These are phyloP conservation scores for Salix purpurea DNA, from an alignment of 345 rosid genomes.

Conservation along the genomic window DNA sequence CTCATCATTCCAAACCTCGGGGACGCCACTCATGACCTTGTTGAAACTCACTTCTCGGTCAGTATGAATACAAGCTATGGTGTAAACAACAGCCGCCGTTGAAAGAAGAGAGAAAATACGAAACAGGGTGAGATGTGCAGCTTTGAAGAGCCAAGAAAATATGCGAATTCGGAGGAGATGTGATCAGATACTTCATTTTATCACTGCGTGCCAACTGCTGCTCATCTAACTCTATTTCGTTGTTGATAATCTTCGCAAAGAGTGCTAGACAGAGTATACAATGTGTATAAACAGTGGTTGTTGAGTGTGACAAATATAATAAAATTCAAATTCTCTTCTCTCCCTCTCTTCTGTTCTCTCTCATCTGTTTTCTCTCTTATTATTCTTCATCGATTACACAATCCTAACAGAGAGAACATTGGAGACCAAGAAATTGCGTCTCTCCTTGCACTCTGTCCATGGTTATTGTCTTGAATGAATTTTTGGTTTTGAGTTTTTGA, in stretches of 20 bases:
- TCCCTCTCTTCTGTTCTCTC: too few relatives aligned
- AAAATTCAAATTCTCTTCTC: too few relatives aligned
- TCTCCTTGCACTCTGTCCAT: slow-evolving; percentile 61
- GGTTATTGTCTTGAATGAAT: background rate
- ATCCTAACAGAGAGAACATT: slow-evolving; percentile 10
- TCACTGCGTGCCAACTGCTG: slow-evolving; percentile 19
- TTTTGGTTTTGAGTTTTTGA: too few relatives aligned
- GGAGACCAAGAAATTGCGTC: slow-evolving; percentile 48
- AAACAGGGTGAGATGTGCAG: background rate
- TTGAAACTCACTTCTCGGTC: background rate
- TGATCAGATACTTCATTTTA: slow-evolving; percentile 24
- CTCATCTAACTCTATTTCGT: slow-evolving; percentile 15
- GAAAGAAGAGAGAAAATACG: background rate
- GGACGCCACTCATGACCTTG: background rate
- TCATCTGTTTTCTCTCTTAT: too few relatives aligned
- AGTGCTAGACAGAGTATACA: too few relatives aligned
- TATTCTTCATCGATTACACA: too few relatives aligned
- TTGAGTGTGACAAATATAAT: too few relatives aligned
- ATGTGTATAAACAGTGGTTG: too few relatives aligned
- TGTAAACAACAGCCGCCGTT: background rate
- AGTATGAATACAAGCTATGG: background rate
- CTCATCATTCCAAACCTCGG: background rate
- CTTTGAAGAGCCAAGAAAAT: slow-evolving; percentile 26
- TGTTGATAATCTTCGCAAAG: slow-evolving; percentile 11
- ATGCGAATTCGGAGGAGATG: slow-evolving; percentile 24